Base-by-base conservation (phyloP, 2,329 filamentous ascomycete species). In the Arthroderma uncinatum region DNA sequence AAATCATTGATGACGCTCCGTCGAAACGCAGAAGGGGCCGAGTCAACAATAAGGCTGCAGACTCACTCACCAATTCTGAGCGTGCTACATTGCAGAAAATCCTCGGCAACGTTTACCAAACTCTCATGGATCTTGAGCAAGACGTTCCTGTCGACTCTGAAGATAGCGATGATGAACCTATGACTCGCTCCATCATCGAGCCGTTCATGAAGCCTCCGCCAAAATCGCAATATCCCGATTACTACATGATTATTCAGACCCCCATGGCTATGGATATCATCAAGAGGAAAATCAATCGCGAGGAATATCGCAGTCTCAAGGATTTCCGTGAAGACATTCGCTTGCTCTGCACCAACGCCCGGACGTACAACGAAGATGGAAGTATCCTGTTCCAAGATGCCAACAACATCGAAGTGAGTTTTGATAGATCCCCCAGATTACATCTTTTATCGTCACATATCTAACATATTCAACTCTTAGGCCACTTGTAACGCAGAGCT, bases 221-320 rank as follows among this genome's bases (percentile, higher is more conserved):
- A 40, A 94, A 89, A 75, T 85, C 85, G 59, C 84, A 92, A 59
- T 98, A 94, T 68, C 87, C 89, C 25, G 91, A 97, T 69, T 98
- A 98, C 76, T 98, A 96, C 70, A 76, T 92, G 68, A 83, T 96
- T 71, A 98, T 98, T 70, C 82, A 86, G 68, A 86, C 85, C 56
- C 93, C 93, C 0, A 96, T 98, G 67, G 92, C 88, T 68, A 95
- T 97, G 87, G 93, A 95, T 64, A 85, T 90, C 70, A 95, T 98
- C 67, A 84, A 89, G 69, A 88, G 86, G 69, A 92, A 89, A 78
- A 95, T 98, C 75, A 96, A 95, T 77, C 92, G 89, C 73, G 89
- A 94, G 67, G 89, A 96, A 68, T 98, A 98, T 72, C 83, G 82
- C 64, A 86, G 81, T 66, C 74, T 96, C 60, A 83, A 82, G 67